Evolutionary conservation across 495 filamentous ascomycete genomes (phyloP).

Genomic region (Xylaria nigripes): DNA sequence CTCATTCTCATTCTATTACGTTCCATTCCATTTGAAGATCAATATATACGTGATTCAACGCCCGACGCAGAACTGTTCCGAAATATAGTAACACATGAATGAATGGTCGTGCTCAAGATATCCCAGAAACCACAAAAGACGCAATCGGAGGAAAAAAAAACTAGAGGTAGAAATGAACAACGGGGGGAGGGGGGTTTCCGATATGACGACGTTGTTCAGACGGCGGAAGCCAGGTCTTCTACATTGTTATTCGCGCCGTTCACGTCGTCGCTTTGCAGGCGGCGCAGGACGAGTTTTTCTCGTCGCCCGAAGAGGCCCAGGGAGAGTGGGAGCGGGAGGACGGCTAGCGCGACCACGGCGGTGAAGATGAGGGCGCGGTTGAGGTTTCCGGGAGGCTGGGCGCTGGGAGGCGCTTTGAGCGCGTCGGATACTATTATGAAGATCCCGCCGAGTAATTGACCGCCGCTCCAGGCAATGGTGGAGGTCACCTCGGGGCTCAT

Average conservation of each 20-base stretch:
- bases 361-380: constrained; percentile 65
- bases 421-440: constrained; percentile 79
- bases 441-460: constrained; percentile 68
- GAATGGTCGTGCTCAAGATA: too few species aligned
- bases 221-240: background rate
- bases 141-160: background rate
- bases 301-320: constrained; percentile 57
- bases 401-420: constrained; percentile 52
- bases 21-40: too few species aligned
- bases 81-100: too few species aligned
- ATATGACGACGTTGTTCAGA: background rate
- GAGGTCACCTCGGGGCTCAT: constrained; percentile 80
- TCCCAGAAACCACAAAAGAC: too few species aligned
- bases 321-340: constrained; percentile 56
- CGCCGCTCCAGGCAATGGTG: constrained; percentile 75
- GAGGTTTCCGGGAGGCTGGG: constrained; percentile 61
- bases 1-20: too few species aligned
- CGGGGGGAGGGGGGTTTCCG: too few species aligned
- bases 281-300: constrained; percentile 44
- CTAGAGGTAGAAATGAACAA: too few species aligned
- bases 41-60: too few species aligned
- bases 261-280: constrained; percentile 41
- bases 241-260: background rate
- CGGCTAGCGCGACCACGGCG: constrained; percentile 58
- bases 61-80: too few species aligned